Percentiles rank a stretch among this genome's conserved stretches.
Evolutionary conservation across 2,329 filamentous ascomycete species (phyloP).

Genomic region (Aspergillus chevalieri): DNA sequence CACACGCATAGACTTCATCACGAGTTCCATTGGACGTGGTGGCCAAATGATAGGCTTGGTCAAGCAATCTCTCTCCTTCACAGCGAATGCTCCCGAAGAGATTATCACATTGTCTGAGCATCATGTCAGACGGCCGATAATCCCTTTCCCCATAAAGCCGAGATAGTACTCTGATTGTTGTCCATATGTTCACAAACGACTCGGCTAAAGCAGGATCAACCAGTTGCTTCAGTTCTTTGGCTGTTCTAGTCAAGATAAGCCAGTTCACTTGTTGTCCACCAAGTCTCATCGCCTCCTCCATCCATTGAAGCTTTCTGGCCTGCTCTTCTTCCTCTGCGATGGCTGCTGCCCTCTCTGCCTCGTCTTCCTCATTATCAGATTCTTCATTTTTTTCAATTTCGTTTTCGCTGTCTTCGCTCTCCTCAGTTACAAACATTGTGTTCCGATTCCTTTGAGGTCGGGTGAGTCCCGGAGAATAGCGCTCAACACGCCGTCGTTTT

Average conservation of each 20-base stretch:
- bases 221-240: conserved; percentile 2
- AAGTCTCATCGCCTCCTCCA: conserved; percentile 14
- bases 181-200: conserved; percentile 1
- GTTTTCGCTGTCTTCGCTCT: too few relatives aligned
- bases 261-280: conserved; percentile 17
- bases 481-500: not conserved
- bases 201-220: not conserved
- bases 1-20: not conserved
- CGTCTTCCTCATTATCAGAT: conserved; percentile 5
- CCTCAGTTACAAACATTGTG: too few relatives aligned
- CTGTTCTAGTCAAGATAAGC: conserved; percentile 9
- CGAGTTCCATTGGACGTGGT: not conserved
- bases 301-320: not conserved
- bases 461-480: not conserved
- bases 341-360: not conserved
- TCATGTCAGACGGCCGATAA: not conserved
- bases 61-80: conserved; percentile 8
- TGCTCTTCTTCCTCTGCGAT: conserved; percentile 3
- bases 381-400: too few relatives aligned
- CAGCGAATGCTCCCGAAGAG: conserved; percentile 7
- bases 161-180: not conserved
- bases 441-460: too few relatives aligned
- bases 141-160: not conserved
- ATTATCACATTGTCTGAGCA: conserved; percentile 4
- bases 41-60: conserved; percentile 8